Conservation (phyloP, 2,329 filamentous ascomycete genomes). For the Aspergillus ruber region DNA sequence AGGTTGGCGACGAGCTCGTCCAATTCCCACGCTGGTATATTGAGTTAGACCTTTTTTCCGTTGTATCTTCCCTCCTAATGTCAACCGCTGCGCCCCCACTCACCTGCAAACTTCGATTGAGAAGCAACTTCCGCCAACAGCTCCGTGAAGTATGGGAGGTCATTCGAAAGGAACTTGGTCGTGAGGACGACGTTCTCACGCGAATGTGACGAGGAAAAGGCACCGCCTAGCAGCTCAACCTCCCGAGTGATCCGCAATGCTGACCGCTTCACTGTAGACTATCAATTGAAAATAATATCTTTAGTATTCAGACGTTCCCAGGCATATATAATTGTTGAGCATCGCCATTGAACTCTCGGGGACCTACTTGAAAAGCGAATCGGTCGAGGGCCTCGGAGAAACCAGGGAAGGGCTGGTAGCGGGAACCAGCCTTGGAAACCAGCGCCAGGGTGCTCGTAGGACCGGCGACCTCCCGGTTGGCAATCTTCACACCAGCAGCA, state of each 20-base stretch:
- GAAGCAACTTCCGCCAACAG: slow-evolving; percentile 86
- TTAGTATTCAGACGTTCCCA: slow-evolving; percentile 7
- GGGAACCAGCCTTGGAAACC: slow-evolving; percentile 87
- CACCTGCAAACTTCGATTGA: slow-evolving; percentile 75
- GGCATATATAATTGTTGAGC: background rate
- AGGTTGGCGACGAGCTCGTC: slow-evolving; percentile 77
- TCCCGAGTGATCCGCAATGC: slow-evolving; percentile 91
- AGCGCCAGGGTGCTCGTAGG: slow-evolving; percentile 86
- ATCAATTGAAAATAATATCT: slow-evolving; percentile 38
- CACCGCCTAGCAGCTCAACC: slow-evolving; percentile 86
- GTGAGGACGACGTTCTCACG: slow-evolving; percentile 88
- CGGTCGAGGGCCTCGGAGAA: slow-evolving; percentile 84
- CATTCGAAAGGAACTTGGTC: slow-evolving; percentile 90
- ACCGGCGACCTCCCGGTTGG: slow-evolving; percentile 80
- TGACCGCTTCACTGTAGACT: slow-evolving; percentile 77
- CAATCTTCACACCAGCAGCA: slow-evolving; percentile 82
- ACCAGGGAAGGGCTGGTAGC: slow-evolving; percentile 85
- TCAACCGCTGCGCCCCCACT: slow-evolving; percentile 15
- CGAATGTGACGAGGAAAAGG: slow-evolving; percentile 81
- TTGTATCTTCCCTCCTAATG: background rate
- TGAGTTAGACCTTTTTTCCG: slow-evolving; percentile 1
- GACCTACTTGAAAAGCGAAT: slow-evolving; percentile 89
- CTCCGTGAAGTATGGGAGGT: slow-evolving; percentile 96
- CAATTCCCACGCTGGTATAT: slow-evolving; percentile 62
- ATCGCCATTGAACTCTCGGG: slow-evolving; percentile 14